Evolutionary conservation across 2,329 filamentous ascomycete genomes (phyloP).

Genomic region (Xylaria hypoxylon): DNA sequence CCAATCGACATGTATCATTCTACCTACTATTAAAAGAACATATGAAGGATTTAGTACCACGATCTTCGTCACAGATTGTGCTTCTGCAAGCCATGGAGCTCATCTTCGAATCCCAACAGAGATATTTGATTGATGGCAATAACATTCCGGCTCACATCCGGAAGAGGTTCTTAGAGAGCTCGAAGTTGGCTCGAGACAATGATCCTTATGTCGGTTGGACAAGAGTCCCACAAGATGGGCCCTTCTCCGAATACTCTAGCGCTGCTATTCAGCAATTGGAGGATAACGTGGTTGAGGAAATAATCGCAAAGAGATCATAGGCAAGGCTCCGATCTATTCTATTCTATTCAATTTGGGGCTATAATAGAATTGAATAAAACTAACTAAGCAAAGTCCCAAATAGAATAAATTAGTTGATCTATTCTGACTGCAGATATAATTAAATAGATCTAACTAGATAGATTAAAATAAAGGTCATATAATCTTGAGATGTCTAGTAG

Average conservation of each 20-base stretch:
- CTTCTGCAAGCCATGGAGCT: slow-evolving; percentile 39
- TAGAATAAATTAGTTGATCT: too few species aligned
- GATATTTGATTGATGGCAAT: slow-evolving; percentile 26
- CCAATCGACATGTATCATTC: slow-evolving; percentile 40
- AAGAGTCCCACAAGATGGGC: slow-evolving; percentile 1
- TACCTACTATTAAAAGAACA: slow-evolving; percentile 33
- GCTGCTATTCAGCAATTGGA: slow-evolving; percentile 19
- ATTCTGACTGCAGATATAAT: too few species aligned
- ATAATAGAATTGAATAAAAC: slow-evolving; percentile 14
- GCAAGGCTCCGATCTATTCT: slow-evolving; percentile 23
- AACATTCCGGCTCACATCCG: slow-evolving; percentile 39
- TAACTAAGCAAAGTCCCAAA: too few species aligned
- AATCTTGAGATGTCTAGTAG: too few species aligned
- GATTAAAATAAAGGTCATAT: too few species aligned
- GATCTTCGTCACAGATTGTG: slow-evolving; percentile 36
- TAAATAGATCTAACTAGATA: too few species aligned
- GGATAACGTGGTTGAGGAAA: slow-evolving; percentile 20
- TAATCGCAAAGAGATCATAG: slow-evolving; percentile 12
- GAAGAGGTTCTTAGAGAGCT: slow-evolving; percentile 33
- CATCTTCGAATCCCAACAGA: slow-evolving; percentile 40
- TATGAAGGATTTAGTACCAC: slow-evolving; percentile 23
- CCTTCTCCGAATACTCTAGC: slow-evolving; percentile 11
- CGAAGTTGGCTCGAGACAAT: slow-evolving; percentile 17
- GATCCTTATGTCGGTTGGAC: slow-evolving; percentile 26
- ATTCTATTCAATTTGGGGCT: slow-evolving; percentile 17